A percentile compares a stretch with the other conserved stretches of the same genome.
Conservation (phyloP, 805 yeast genomes). For the Danielia oregonensis region DNA sequence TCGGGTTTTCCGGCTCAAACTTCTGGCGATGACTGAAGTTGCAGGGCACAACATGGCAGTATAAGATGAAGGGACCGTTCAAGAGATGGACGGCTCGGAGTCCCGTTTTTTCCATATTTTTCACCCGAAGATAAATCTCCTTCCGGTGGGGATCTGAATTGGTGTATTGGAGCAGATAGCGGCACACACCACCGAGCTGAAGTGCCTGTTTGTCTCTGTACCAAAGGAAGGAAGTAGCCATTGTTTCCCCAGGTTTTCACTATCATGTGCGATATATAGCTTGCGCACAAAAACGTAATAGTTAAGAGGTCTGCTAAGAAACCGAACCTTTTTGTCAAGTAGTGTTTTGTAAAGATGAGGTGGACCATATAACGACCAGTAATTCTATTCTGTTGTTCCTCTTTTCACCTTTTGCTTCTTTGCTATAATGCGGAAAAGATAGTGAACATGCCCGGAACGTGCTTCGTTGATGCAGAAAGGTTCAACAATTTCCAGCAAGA, state of each 20-base stretch:
- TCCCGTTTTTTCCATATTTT: conserved; percentile 34
- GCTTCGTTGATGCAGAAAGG: too few relatives aligned
- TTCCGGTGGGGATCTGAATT: conserved; percentile 6
- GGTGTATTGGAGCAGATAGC: conserved; percentile 30
- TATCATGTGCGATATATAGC: background rate
- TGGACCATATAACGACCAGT: too few relatives aligned
- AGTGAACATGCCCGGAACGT: too few relatives aligned
- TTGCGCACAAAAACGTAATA: too few relatives aligned
- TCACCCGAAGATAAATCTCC: conserved; percentile 31
- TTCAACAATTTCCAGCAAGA: too few relatives aligned
- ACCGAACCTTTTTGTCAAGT: too few relatives aligned
- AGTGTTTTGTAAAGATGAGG: too few relatives aligned
- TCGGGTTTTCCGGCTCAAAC: conserved; percentile 22
- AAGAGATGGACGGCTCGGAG: conserved; percentile 40
- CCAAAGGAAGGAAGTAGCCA: conserved; percentile 19
- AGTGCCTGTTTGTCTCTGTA: conserved; percentile 33
- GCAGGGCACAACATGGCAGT: conserved; percentile 41
- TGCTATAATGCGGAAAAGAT: too few relatives aligned
- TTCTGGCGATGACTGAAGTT: conserved; percentile 24
- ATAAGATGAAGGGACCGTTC: conserved; percentile 42
- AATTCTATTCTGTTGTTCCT: too few relatives aligned
- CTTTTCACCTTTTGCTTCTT: too few relatives aligned
- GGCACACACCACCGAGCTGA: conserved; percentile 35
- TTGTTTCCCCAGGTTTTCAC: background rate
- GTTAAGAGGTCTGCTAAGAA: too few relatives aligned